Evolutionary conservation across 2,329 filamentous ascomycete genomes (phyloP).

Genomic region (Exophiala spinifera): DNA sequence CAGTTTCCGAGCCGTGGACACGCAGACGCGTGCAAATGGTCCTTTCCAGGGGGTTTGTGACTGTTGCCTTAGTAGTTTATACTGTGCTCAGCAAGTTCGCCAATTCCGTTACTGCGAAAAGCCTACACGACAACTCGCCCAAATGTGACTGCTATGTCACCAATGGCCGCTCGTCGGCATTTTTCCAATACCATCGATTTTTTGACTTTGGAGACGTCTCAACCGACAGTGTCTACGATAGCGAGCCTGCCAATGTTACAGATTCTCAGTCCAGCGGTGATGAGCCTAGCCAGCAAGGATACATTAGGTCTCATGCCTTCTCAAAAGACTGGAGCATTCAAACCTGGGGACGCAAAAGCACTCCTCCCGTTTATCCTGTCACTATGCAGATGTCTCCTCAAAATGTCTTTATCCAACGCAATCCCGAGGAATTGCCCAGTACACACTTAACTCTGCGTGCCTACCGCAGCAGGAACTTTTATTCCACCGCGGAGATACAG

Average conservation of each 20-base stretch:
- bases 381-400: constrained; percentile 45
- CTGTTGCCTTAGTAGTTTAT: background rate
- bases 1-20: background rate
- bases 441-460: constrained; percentile 47
- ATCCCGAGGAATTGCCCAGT: constrained; percentile 33
- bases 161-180: constrained; percentile 39
- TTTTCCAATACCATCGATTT: constrained; percentile 52
- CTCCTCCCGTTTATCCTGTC: constrained; percentile 34
- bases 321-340: constrained; percentile 43
- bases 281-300: constrained; percentile 29
- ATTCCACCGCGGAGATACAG: background rate
- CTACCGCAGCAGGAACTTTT: constrained; percentile 32
- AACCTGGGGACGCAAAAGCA: constrained; percentile 39
- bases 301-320: constrained; percentile 35
- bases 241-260: constrained; percentile 28
- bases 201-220: constrained; percentile 49
- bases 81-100: background rate
- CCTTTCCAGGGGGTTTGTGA: background rate
- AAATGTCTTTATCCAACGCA: constrained; percentile 46
- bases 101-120: background rate
- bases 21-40: background rate
- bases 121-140: constrained; percentile 8
- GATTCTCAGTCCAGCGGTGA: constrained; percentile 27
- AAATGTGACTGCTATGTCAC: constrained; percentile 50
- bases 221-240: constrained; percentile 26